A percentile compares a stretch with the other conserved stretches of the same genome.
Evolutionary conservation across 2,329 filamentous ascomycete species (phyloP).

Genomic region (Elsinoe batatas): DNA sequence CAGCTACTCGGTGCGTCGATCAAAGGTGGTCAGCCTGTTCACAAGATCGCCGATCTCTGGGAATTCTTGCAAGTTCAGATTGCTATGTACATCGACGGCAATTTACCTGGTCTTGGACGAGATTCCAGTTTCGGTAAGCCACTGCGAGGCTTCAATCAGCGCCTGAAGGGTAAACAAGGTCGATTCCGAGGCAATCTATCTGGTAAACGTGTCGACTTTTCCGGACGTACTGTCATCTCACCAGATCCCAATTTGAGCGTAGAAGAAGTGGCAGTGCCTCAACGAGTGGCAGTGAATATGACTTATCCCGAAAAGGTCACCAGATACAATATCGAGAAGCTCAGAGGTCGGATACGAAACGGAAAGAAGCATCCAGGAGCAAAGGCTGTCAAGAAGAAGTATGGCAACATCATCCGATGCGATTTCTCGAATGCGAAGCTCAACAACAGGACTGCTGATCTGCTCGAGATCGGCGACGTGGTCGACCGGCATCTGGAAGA

Average conservation of each 20-base stretch:
- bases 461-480: constrained; percentile 71
- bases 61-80: constrained; percentile 92
- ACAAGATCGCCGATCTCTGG: constrained; percentile 96
- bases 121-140: constrained; percentile 79
- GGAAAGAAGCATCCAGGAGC: constrained; percentile 82
- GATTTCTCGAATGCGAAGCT: constrained; percentile 36
- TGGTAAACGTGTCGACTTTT: constrained; percentile 97
- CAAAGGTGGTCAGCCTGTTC: constrained; percentile 70
- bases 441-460: constrained; percentile 58
- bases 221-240: constrained; percentile 92
- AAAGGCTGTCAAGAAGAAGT: constrained; percentile 66
- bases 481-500: constrained; percentile 94
- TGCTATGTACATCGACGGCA: constrained; percentile 96
- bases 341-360: constrained; percentile 63
- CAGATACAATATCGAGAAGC: constrained; percentile 72
- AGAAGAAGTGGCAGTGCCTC: constrained; percentile 85
- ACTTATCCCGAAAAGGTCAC: constrained; percentile 90
- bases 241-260: constrained; percentile 91
- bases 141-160: constrained; percentile 87
- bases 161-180: constrained; percentile 93
- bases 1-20: constrained; percentile 75
- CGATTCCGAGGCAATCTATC: constrained; percentile 95
- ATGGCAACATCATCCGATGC: constrained; percentile 41
- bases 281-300: constrained; percentile 87
- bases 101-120: constrained; percentile 75